Evolutionary conservation across 352 stramenopile species (phyloP), one percentile per base, ranked within the genome.

Genomic region (Aphanomyces euteiches): DNA sequence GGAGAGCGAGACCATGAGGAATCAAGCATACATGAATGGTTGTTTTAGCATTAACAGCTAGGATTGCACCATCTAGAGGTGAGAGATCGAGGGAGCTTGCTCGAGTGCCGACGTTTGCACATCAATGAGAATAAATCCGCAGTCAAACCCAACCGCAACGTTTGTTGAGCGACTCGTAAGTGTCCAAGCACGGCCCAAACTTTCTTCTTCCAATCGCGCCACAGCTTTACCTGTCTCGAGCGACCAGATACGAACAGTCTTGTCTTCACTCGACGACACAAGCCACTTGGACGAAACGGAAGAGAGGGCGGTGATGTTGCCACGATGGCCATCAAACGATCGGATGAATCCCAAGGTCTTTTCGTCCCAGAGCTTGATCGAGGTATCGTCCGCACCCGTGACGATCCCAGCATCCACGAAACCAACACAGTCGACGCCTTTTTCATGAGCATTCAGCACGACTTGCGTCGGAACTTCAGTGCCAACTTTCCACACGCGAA

Each of bases 341-440:
- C 97, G 91, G 28, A 98, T 86, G 70, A 93, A 95, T 7, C 75
- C 88, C 74, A 97, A 96, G 7, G 92, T 98, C 83, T 96, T 72
- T 77, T 98, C 96, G 81, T 98, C 93, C 91, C 93, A 98, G 74
- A 98, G 96, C 56, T 95, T 94, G 15, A 98, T 82, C 36, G 89
- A 97, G 39, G 83, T 79, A 82, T 97, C 77, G 75, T 97, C 90
- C 0, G 90, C 85, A 28, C 89, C 90, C n/a, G 82, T 93, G 4
- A 98, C 64, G 69, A 98, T 87, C 73, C 97, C 97, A 3, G 92
- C 89, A 64, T 95, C 96, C 69, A 98, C 91, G 76, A 97, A 98
- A 74, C 96, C 91, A 21, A 98, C 76, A 71, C 85, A 96, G 73
- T 98, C 98, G 34, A 98, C 87, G 53, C 93, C 95, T n/a, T 83